These are phyloP conservation scores for Beta macrorhiza DNA, from an alignment of 179 eudicot genomes.

Conservation along the genomic window DNA sequence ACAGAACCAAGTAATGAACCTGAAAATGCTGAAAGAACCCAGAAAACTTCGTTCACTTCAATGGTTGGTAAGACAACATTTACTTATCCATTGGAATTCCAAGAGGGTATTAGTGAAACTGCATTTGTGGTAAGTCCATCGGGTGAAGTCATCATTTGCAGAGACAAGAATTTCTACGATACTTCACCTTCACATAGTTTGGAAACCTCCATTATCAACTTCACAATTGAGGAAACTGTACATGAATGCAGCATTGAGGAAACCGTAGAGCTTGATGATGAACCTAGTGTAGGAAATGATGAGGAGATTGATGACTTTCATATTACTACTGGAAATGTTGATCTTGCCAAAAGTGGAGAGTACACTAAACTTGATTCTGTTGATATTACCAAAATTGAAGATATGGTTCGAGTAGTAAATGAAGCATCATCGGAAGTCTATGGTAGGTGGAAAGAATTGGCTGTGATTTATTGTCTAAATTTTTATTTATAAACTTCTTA, in stretches of 20 bases:
- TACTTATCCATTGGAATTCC: slow-evolving; percentile 15
- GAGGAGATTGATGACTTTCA: neutral
- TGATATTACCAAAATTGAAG: neutral
- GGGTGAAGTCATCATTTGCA: slow-evolving; percentile 22
- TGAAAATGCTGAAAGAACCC: neutral
- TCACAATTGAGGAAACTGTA: neutral
- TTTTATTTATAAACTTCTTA: too few relatives aligned
- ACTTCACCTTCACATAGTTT: neutral
- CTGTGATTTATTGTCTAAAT: too few relatives aligned
- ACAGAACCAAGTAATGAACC: slow-evolving; percentile 2
- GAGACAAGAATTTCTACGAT: neutral
- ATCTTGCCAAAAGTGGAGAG: neutral
- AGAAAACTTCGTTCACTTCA: neutral
- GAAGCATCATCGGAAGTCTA: too few relatives aligned
- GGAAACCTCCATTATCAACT: neutral
- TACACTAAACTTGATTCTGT: neutral
- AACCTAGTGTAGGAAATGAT: neutral
- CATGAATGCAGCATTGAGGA: neutral
- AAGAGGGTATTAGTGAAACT: slow-evolving; percentile 7
- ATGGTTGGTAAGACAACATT: neutral
- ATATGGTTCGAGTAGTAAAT: neutral
- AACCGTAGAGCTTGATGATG: slow-evolving; percentile 5
- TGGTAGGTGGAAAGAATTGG: too few relatives aligned
- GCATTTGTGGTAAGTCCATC: slow-evolving; percentile 21
- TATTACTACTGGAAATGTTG: neutral